Conservation (phyloP, 163 green algal species). For the Trebouxia gelatinosa region DNA sequence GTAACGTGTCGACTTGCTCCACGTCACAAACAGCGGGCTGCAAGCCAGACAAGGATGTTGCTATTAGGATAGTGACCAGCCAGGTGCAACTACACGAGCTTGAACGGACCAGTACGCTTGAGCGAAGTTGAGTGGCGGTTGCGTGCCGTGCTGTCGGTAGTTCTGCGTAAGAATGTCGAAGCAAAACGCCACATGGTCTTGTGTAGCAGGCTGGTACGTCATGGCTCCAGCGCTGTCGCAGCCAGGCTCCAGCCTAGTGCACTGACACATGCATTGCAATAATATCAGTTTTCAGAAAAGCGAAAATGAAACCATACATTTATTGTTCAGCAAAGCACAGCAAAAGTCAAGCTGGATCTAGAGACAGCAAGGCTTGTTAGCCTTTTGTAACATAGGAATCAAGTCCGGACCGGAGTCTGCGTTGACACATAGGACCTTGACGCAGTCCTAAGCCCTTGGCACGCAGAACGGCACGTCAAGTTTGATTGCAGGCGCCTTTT, state of each 20-base stretch:
- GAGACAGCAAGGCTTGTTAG: no score
- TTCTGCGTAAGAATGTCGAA: constrained; percentile 50
- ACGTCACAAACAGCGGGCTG: constrained; percentile 87
- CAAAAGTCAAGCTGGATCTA: not conserved
- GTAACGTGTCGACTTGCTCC: constrained; percentile 62
- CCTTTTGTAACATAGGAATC: no score
- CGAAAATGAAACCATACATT: no score
- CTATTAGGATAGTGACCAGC: constrained; percentile 65
- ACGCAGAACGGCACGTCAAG: not conserved
- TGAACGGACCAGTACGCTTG: constrained; percentile 39
- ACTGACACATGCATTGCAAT: not conserved
- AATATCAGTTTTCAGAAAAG: no score
- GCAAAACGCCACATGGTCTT: constrained; percentile 49
- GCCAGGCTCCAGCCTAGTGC: not conserved
- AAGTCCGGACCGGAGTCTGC: not conserved
- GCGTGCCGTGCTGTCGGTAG: not conserved
- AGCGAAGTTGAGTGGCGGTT: constrained; percentile 33
- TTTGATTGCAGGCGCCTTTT: not conserved
- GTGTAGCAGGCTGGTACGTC: not conserved
- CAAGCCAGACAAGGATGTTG: not conserved
- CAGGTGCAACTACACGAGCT: constrained; percentile 47
- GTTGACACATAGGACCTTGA: not conserved
- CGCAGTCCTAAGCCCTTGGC: not conserved
- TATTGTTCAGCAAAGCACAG: not conserved
- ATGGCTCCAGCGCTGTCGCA: not conserved